Evolutionary conservation across 1,139 yeast species (phyloP).

Genomic region (Pichia sp.): DNA sequence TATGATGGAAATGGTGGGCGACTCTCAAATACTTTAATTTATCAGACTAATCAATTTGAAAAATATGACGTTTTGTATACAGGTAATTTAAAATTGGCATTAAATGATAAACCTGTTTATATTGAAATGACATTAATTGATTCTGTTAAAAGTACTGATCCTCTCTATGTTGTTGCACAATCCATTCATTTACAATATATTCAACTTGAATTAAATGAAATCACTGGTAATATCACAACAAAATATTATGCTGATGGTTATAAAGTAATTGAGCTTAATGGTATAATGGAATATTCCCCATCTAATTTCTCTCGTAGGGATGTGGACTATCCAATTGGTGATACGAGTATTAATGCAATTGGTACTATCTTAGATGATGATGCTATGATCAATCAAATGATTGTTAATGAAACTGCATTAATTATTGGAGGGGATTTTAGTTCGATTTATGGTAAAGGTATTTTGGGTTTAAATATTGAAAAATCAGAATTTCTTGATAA

Average conservation of each 20-base stretch:
- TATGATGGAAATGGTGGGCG: slow-evolving; percentile 40
- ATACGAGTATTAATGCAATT: slow-evolving; percentile 60
- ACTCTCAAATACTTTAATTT: slow-evolving; percentile 42
- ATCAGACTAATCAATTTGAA: slow-evolving; percentile 71
- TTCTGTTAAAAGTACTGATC: slow-evolving; percentile 16
- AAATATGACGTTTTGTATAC: slow-evolving; percentile 75
- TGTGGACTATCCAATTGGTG: slow-evolving; percentile 39
- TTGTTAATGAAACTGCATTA: slow-evolving; percentile 29
- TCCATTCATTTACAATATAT: slow-evolving; percentile 62
- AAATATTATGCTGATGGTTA: slow-evolving; percentile 2
- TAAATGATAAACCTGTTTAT: slow-evolving; percentile 22
- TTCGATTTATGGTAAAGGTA: slow-evolving; percentile 34
- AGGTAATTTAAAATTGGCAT: slow-evolving; percentile 46
- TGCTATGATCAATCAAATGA: slow-evolving; percentile 38
- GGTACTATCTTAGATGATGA: slow-evolving; percentile 44
- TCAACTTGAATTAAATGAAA: slow-evolving; percentile 46
- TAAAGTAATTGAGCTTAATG: slow-evolving; percentile 41
- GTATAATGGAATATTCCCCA: slow-evolving; percentile 75
- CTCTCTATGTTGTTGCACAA: slow-evolving; percentile 59
- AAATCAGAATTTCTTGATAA: slow-evolving; percentile 11
- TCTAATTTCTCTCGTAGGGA: slow-evolving; percentile 51
- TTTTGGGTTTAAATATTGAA: slow-evolving; percentile 28
- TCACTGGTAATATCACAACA: slow-evolving; percentile 33
- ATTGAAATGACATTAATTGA: slow-evolving; percentile 19
- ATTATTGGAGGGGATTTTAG: slow-evolving; percentile 48